A percentile compares a stretch with the other conserved stretches of the same genome.
Conservation (phyloP, 306 rosid species). For the Vicia sativa region DNA sequence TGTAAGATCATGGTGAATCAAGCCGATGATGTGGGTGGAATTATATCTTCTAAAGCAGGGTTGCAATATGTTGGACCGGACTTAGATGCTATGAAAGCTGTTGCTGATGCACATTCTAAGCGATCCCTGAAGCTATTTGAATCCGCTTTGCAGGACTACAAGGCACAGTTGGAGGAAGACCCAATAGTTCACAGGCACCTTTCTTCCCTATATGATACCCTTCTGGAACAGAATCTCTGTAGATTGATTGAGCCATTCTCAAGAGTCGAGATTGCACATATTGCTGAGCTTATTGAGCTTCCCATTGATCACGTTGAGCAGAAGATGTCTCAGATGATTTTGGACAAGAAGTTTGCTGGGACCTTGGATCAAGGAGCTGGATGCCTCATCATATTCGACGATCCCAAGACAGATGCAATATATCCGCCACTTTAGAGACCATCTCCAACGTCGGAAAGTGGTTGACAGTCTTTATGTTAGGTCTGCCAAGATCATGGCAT, state of each 20-base stretch:
- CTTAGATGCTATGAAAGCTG: slow-evolving; percentile 97
- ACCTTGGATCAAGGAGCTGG: slow-evolving; percentile 96
- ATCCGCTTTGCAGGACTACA: slow-evolving; percentile 71
- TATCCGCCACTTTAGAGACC: slow-evolving; percentile 80
- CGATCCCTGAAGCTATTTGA: slow-evolving; percentile 87
- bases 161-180: slow-evolving; percentile 91
- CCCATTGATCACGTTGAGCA: slow-evolving; percentile 65
- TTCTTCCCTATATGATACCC: slow-evolving; percentile 80
- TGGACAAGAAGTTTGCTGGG: slow-evolving; percentile 71
- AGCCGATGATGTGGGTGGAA: slow-evolving; percentile 89
- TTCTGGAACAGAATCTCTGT: slow-evolving; percentile 92
- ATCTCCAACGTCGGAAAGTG: slow-evolving; percentile 81
- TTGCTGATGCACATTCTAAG: slow-evolving; percentile 91
- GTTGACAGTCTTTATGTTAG: slow-evolving; percentile 90
- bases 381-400: slow-evolving; percentile 61
- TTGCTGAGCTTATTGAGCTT: slow-evolving; percentile 86
- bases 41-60: slow-evolving; percentile 89
- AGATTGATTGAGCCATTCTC: slow-evolving; percentile 94
- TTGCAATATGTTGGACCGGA: slow-evolving; percentile 83
- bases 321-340: slow-evolving; percentile 63
- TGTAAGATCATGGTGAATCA: slow-evolving; percentile 94
- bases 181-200: slow-evolving; percentile 96
- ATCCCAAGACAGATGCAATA: slow-evolving; percentile 58
- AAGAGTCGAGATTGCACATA: slow-evolving; percentile 88
- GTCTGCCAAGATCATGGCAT: slow-evolving; percentile 96